A percentile compares a stretch with the other conserved stretches of the same genome.
Evolutionary conservation across 2,329 filamentous ascomycete species (phyloP).

Genomic region (Aspergillus quadricinctus): DNA sequence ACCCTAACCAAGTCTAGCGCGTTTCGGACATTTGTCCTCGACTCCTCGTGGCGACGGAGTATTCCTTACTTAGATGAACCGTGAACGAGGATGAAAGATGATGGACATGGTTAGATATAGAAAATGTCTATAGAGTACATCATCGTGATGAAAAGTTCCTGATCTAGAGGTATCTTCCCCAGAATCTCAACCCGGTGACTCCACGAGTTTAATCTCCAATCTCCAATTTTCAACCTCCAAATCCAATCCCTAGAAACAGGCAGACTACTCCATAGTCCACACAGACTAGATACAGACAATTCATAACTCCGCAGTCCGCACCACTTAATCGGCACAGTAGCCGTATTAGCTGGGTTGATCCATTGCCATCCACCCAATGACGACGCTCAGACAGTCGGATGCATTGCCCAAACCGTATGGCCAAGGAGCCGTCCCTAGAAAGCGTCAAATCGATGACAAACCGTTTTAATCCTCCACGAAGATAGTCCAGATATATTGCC

Average conservation of each 20-base stretch:
- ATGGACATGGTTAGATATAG: background rate
- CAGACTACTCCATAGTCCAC: background rate
- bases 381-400: slow-evolving; percentile 5
- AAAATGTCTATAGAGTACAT: background rate
- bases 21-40: background rate
- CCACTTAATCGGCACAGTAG: background rate
- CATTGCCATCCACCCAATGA: slow-evolving; percentile 7
- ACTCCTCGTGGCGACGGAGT: background rate
- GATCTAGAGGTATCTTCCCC: background rate
- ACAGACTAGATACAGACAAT: background rate
- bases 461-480: background rate
- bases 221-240: background rate
- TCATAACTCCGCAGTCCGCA: background rate
- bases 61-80: background rate
- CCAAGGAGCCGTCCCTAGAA: slow-evolving; percentile 5
- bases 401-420: slow-evolving; percentile 10
- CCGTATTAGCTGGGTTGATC: background rate
- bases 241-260: background rate
- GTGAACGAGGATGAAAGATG: background rate
- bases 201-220: background rate
- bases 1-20: background rate
- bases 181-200: background rate
- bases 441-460: slow-evolving; percentile 9
- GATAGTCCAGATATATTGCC: background rate
- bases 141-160: too few relatives aligned